Evolutionary conservation across 176 grass and related monocot genomes (phyloP).

Genomic region (Avena insularis): DNA sequence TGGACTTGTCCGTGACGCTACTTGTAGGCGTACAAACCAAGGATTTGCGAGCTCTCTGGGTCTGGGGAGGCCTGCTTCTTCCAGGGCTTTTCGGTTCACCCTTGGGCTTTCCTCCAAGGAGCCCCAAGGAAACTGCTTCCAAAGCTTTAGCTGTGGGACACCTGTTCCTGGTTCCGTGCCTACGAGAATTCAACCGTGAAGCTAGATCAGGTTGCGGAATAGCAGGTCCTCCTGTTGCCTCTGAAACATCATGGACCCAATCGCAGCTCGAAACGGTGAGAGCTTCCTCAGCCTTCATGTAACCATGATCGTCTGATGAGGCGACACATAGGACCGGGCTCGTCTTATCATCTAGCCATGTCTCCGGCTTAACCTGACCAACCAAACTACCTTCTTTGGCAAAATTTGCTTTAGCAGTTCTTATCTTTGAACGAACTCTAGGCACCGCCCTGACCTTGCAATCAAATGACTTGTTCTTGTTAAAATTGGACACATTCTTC

Average conservation of each 20-base stretch:
- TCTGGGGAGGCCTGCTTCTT: slow-evolving; percentile 47
- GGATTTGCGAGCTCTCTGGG: slow-evolving; percentile 50
- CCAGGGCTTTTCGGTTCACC: slow-evolving; percentile 43
- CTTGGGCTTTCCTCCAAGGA: slow-evolving; percentile 74
- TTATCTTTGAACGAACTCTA: slow-evolving; percentile 39
- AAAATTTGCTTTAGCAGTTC: slow-evolving; percentile 15
- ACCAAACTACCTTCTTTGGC: slow-evolving; percentile 44
- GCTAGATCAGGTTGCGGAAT: slow-evolving; percentile 35
- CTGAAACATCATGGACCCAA: slow-evolving; percentile 21
- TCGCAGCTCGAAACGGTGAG: slow-evolving; percentile 29
- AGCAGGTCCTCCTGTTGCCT: slow-evolving; percentile 33
- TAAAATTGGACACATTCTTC: slow-evolving; percentile 25
- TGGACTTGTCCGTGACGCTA: slow-evolving; percentile 33
- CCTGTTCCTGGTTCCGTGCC: slow-evolving; percentile 82
- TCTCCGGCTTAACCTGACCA: slow-evolving; percentile 53
- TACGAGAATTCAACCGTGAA: slow-evolving; percentile 44
- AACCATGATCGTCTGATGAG: slow-evolving; percentile 36
- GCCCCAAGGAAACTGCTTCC: slow-evolving; percentile 82
- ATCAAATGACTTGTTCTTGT: slow-evolving; percentile 48
- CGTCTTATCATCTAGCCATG: slow-evolving; percentile 36
- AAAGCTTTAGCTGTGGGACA: slow-evolving; percentile 78
- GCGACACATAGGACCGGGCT: neutral
- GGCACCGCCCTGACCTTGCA: slow-evolving; percentile 21
- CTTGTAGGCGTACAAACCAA: neutral
- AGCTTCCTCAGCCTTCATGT: slow-evolving; percentile 43